Percentiles rank a stretch among this genome's conserved stretches.
Evolutionary conservation across 2,329 filamentous ascomycete species (phyloP).

Genomic region (Leptographium wingfieldii): DNA sequence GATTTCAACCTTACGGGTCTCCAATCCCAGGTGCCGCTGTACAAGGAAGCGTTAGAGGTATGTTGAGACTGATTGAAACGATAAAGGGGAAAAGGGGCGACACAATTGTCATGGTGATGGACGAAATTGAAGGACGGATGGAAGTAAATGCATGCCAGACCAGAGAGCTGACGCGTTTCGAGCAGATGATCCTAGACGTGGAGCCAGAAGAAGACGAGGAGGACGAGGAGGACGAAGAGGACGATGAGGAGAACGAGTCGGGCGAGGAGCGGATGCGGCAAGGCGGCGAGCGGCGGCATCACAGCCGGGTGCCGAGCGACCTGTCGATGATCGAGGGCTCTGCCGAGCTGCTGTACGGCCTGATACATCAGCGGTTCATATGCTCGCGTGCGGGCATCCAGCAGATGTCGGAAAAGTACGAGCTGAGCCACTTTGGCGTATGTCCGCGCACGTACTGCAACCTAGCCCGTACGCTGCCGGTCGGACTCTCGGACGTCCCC

Average conservation of each 20-base stretch:
- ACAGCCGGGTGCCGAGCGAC: slow-evolving; percentile 79
- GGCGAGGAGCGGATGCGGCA: slow-evolving; percentile 46
- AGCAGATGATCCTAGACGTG: slow-evolving; percentile 89
- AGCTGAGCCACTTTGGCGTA: slow-evolving; percentile 86
- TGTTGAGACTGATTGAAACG: not conserved
- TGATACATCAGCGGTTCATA: slow-evolving; percentile 98
- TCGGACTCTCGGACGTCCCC: slow-evolving; percentile 86
- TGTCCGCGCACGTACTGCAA: slow-evolving; percentile 94
- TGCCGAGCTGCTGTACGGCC: slow-evolving; percentile 93
- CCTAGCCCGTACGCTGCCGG: slow-evolving; percentile 78
- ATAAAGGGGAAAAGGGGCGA: not conserved
- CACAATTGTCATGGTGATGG: not conserved
- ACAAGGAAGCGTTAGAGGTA: slow-evolving; percentile 92
- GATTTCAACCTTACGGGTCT: slow-evolving; percentile 97
- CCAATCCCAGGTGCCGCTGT: slow-evolving; percentile 93
- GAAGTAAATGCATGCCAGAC: no score
- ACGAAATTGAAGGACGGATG: no score
- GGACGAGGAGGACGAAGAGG: slow-evolving; percentile 68
- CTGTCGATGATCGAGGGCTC: slow-evolving; percentile 92
- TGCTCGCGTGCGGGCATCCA: slow-evolving; percentile 93
- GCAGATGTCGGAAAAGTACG: slow-evolving; percentile 99
- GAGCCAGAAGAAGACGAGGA: slow-evolving; percentile 93
- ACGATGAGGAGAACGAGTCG: slow-evolving; percentile 60
- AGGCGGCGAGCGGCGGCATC: slow-evolving; percentile 58
- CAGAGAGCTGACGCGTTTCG: not conserved